Evolutionary conservation across 345 rosid species (phyloP), one percentile per base, ranked within the genome.

Genomic region (Eucalyptus pauciflora): DNA sequence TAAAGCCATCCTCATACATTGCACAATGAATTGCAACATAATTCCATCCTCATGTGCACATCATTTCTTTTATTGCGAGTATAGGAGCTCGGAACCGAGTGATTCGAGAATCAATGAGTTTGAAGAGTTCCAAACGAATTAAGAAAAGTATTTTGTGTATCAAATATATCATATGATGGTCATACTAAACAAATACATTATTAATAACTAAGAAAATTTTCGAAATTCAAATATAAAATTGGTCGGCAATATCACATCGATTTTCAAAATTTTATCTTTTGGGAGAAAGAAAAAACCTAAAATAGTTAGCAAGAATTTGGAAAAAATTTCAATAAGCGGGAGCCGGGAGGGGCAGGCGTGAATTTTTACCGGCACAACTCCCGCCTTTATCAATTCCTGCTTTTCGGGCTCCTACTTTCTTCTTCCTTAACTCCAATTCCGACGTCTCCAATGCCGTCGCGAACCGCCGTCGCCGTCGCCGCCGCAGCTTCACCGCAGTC

Each of bases 81-180:
- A 69, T 17, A 33, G 14, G 41, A 37, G 22, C 81, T 71, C 4
- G 0, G 1, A 20, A 37, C 1, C 2, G 1, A 37, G 3, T 10
- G 33, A 13, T 6, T 5, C 0, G 3, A 64, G 5, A 64, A 13
- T 0, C 9, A 2, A 64, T 2, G 71, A 14, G n/a, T n/a, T n/a
- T n/a, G 71, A n/a, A 15, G 37, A 3, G 17, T 64, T 13, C 6
- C 0, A 13, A 2, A 62, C 0, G 0, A 29, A 62, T 13, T 1
- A 7, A 29, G 1, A 62, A 62, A 29, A 64, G 8, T 29, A 29
- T 4, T 64, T 64, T n/a, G 1, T 29, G 3, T n/a, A 64, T 64
- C 0, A 7, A 64, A 64, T 2, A 13, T 14, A 64, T 64, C 3
- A 13, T 31, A 2, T 33, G 2, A 71, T 3, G 0, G 3, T 17